phyloP scores from a whole-genome alignment of 2,329 filamentous ascomycete genomes.

The Aspergillus sp. region DNA sequence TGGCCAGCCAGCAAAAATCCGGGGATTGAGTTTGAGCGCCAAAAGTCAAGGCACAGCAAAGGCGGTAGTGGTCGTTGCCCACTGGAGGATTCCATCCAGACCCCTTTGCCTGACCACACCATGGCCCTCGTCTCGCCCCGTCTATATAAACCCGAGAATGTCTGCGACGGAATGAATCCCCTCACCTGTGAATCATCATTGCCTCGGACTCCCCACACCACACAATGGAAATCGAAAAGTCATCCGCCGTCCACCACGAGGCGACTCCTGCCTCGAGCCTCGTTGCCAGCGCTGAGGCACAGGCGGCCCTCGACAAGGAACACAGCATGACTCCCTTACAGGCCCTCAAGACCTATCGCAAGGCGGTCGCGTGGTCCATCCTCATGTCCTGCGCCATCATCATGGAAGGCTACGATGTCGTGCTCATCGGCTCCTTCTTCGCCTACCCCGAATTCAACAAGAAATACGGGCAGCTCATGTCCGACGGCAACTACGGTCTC shows the following conservation, averaged over 20 bases:
- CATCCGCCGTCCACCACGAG: neutral
- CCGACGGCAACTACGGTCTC: constrained; percentile 25
- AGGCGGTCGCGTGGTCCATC: constrained; percentile 36
- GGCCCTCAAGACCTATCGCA: constrained; percentile 23
- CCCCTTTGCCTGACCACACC: neutral
- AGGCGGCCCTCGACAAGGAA: constrained; percentile 19
- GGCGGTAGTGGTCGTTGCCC: neutral
- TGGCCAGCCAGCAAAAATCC: neutral
- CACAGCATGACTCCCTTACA: constrained; percentile 30
- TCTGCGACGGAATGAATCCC: neutral
- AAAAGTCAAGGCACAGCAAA: neutral
- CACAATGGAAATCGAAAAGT: constrained; percentile 7
- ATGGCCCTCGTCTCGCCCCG: neutral
- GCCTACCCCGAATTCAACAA: constrained; percentile 10
- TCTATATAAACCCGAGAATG: constrained; percentile 4
- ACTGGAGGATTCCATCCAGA: neutral
- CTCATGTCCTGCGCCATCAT: constrained; percentile 35
- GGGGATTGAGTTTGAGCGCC: neutral
- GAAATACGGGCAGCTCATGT: constrained; percentile 12
- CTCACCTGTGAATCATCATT: neutral
- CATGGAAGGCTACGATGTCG: constrained; percentile 42
- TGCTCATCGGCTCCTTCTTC: constrained; percentile 39
- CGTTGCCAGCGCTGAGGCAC: constrained; percentile 1
- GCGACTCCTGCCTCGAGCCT: neutral
- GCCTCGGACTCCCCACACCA: neutral